phyloP scores from a whole-genome alignment of 2,329 filamentous ascomycete species.

The Venturiaceae sp. region DNA sequence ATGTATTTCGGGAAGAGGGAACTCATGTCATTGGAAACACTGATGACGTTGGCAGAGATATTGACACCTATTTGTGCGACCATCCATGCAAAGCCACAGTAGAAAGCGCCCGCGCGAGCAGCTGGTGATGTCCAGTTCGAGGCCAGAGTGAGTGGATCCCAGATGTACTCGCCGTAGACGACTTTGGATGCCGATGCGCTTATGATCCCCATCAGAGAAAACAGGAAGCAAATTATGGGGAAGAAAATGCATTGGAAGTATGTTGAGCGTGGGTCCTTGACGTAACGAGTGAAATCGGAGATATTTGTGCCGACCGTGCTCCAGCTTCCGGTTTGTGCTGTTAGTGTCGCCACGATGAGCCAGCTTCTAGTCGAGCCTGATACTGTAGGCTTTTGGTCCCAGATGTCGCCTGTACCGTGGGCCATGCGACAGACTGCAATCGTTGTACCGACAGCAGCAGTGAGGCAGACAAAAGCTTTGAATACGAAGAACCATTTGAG shows the following conservation, averaged over 20 bases:
- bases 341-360: too few species aligned
- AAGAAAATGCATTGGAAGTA: constrained; percentile 14
- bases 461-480: too few species aligned
- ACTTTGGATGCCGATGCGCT: constrained; percentile 14
- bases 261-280: not conserved
- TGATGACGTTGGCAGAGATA: constrained; percentile 9
- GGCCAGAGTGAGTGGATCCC: constrained; percentile 18
- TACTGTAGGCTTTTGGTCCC: too few species aligned
- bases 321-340: too few species aligned
- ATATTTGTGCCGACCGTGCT: too few species aligned
- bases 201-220: constrained; percentile 17
- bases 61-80: constrained; percentile 18
- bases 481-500: too few species aligned
- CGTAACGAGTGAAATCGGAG: too few species aligned
- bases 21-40: constrained; percentile 29
- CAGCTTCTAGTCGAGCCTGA: too few species aligned
- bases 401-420: too few species aligned
- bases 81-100: constrained; percentile 16
- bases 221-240: constrained; percentile 14
- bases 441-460: too few species aligned
- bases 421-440: too few species aligned
- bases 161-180: constrained; percentile 14
- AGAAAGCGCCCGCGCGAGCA: constrained; percentile 17
- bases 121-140: constrained; percentile 14
- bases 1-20: constrained; percentile 24